A percentile compares a stretch with the other conserved stretches of the same genome.
Evolutionary conservation across 441 rosid species (phyloP).

Genomic region (Adansonia gregorii): DNA sequence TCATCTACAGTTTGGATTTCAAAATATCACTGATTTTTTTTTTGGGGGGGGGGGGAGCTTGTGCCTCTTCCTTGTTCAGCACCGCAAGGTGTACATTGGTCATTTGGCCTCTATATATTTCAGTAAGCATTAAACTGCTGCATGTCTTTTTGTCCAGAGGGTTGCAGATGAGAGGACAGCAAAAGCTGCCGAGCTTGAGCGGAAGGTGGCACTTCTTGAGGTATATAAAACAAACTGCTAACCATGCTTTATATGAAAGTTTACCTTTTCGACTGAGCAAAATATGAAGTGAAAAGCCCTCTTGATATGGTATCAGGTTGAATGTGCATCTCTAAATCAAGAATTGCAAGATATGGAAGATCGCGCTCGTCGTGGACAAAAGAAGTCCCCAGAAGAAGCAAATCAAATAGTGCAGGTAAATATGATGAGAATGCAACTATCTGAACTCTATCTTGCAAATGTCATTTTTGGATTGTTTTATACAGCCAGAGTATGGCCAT

Average conservation of each 20-base stretch:
- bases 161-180: slow-evolving; percentile 90
- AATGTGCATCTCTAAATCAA: slow-evolving; percentile 85
- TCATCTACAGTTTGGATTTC: slow-evolving; percentile 12
- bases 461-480: slow-evolving; percentile 14
- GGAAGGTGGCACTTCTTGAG: slow-evolving; percentile 92
- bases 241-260: slow-evolving; percentile 12
- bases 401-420: slow-evolving; percentile 91
- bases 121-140: slow-evolving; percentile 15
- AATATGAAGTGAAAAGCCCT: slow-evolving; percentile 26
- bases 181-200: slow-evolving; percentile 89
- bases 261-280: slow-evolving; percentile 14
- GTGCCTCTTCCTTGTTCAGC: slow-evolving; percentile 15
- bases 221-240: slow-evolving; percentile 43
- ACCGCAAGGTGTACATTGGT: not conserved
- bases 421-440: not conserved
- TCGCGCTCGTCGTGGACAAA: slow-evolving; percentile 86
- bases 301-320: slow-evolving; percentile 59
- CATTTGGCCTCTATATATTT: slow-evolving; percentile 5
- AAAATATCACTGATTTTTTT: not conserved
- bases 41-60: not conserved
- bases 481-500: not conserved
- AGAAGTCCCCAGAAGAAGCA: slow-evolving; percentile 89
- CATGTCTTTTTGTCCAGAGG: slow-evolving; percentile 58
- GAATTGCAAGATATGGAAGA: slow-evolving; percentile 95
- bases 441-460: not conserved